Base-by-base conservation (phyloP, 306 rosid genomes). In the Prunus dulcis region DNA sequence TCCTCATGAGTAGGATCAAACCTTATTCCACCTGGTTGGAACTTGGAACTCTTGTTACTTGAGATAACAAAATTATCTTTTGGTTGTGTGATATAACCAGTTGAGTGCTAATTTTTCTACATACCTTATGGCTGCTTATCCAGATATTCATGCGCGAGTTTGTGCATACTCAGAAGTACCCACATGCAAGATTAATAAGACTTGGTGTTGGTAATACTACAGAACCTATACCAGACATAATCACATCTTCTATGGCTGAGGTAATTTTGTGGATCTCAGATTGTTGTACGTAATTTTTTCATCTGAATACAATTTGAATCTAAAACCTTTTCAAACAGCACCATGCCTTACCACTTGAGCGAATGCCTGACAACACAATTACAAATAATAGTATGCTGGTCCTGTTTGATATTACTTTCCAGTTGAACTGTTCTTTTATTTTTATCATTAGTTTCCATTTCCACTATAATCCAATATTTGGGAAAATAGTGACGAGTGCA, bases 201-300 rank as follows among this genome's bases (percentile, higher is more conserved):
- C 93, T 89, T 73, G 96, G 96, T 28, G 76, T 91, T 32, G 93
- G 93, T 10, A 87, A 91, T 50, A 91, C 96, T 12, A 82, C 96
- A 38, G 67, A 91, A 72, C 90, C 96, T 64, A 87, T 91, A 74
- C 93, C 96, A 6, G 80, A 79, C 19, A 71, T 79, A 73, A 77
- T 91, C 69, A 79, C 96, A 20, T 82, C 84, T 10, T 83, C 90
- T 30, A 91, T 89, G 96, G 86, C 86, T 67, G 78, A 91, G 88
- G 96, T 91, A 88, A 18, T 66, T 14, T 41, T 30, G 60, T 69
- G 73, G 60, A 23, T 49, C 73, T 25, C 60, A 49, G 23, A 49
- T 49, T 69, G 3, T 49, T 49, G 22, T 9, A 15, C 4, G 3
- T 32, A 58, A 58, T 12, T 18, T 58, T 58, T 58, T 22, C 7